Conservation (phyloP, 2,329 filamentous ascomycete genomes). For the Daldinia sp. region DNA sequence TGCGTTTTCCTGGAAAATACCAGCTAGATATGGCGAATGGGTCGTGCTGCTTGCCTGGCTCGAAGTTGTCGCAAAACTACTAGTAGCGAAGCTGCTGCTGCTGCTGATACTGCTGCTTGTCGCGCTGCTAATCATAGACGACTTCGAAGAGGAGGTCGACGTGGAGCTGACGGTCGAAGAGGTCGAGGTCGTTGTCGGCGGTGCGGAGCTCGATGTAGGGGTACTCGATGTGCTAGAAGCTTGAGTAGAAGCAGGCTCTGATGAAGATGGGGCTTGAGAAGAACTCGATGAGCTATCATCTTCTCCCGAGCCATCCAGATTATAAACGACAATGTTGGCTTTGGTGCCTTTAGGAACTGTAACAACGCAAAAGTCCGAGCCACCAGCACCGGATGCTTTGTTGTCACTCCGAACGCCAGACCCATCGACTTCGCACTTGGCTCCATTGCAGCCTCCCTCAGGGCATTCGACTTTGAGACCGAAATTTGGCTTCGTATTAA, state of each 20-base stretch:
- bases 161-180: conserved; percentile 32
- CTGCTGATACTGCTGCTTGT: no score
- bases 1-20: conserved; percentile 64
- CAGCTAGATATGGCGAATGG: conserved; percentile 48
- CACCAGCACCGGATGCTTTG: conserved; percentile 68
- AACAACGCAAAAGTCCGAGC: conserved; percentile 77
- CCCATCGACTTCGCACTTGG: conserved; percentile 77
- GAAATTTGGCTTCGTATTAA: conserved; percentile 66
- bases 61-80: conserved; percentile 17
- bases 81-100: conserved; percentile 11
- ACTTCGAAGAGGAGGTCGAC: not conserved
- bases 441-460: conserved; percentile 70
- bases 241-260: conserved; percentile 45
- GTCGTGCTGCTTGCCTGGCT: conserved; percentile 24
- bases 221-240: conserved; percentile 38
- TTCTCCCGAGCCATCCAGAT: conserved; percentile 54
- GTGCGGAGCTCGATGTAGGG: conserved; percentile 35
- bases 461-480: conserved; percentile 76
- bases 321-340: conserved; percentile 72
- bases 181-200: conserved; percentile 40
- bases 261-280: conserved; percentile 35
- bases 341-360: conserved; percentile 72
- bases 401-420: conserved; percentile 67
- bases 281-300: conserved; percentile 39
- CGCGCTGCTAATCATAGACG: conserved; percentile 25